Evolutionary conservation across 352 stramenopile species (phyloP), one percentile per base, ranked within the genome.

Genomic region (Phytophthora crassamura): DNA sequence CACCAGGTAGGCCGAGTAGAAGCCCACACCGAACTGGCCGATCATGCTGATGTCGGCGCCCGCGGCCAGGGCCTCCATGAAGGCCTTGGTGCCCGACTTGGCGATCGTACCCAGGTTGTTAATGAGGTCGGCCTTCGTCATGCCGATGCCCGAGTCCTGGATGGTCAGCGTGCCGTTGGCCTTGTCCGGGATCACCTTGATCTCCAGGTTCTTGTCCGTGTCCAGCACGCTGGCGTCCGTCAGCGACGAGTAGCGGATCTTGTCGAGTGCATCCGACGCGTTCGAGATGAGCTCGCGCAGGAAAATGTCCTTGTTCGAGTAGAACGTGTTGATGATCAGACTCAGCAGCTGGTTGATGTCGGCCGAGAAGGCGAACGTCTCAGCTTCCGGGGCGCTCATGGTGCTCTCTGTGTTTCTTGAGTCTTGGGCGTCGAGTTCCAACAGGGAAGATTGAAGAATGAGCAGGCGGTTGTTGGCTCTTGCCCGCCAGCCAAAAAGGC

Each of bases 281-380:
- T 99, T 99, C 57, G 93, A 98, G 77, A 99, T 98, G 43, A 98
- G 75, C 75, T 99, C 96, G 69, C 97, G 93, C 34, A 98, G 69
- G 83, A 99, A 99, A 64, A 99, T 98, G 69, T 99, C 98, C 92
- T 99, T 99, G 97, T 99, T 99, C 67, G 94, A 99, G 94, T 99
- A 99, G 82, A 99, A 99, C 64, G 97, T 99, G 87, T 97, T 97
- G 72, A 97, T 97, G 80, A 98, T 99, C 72, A 99, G 80, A 69
- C 91, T 98, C 78, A 99, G 82, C 52, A 99, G 90, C 88, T 99
- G 98, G 87, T 99, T 99, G 90, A 99, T 99, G 80, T 99, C 98
- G 64, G 98, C 97, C 60, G 91, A 98, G 88, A 99, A 99, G 72
- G 97, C 98, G 75, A 99, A 99, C 64, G 94, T 99, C 91, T 99